A percentile compares a stretch with the other conserved stretches of the same genome.
phyloP scores from a whole-genome alignment of 345 rosid genomes.

The Eucalyptus leucophloia region DNA sequence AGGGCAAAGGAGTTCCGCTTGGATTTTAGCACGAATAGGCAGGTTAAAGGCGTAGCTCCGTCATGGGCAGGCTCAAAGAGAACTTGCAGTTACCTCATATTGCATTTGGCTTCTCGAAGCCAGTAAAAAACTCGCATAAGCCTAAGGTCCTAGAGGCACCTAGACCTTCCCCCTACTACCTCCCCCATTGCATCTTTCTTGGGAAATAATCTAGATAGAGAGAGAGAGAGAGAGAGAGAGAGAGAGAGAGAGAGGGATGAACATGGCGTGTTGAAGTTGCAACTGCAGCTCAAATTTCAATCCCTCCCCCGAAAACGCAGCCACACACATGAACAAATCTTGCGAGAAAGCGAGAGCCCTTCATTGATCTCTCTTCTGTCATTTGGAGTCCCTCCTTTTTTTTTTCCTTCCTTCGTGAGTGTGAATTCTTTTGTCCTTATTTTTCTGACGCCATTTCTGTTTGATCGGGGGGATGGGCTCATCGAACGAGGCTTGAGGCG shows the following conservation, averaged over 20 bases:
- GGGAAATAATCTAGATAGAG: neutral
- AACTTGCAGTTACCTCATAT: neutral
- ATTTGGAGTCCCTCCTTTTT: neutral
- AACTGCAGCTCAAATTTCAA: neutral
- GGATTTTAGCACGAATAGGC: neutral
- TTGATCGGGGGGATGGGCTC: neutral
- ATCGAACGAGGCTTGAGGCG: neutral
- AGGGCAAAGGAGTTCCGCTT: neutral
- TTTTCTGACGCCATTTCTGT: neutral
- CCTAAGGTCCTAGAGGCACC: neutral
- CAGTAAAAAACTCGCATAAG: neutral
- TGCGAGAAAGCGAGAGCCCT: neutral
- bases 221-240: neutral
- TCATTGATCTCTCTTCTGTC: neutral
- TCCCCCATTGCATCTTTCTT: neutral
- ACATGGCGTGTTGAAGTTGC: constrained; percentile 17
- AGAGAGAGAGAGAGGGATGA: neutral
- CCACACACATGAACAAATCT: neutral
- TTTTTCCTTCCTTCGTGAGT: neutral
- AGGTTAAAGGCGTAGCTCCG: neutral
- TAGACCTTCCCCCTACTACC: neutral
- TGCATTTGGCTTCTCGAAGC: neutral
- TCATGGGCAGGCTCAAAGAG: neutral
- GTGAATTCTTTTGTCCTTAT: neutral
- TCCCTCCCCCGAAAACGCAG: neutral